These are phyloP conservation scores for Alectoria sarmentosa DNA, from an alignment of 495 filamentous ascomycete genomes.

Conservation along the genomic window DNA sequence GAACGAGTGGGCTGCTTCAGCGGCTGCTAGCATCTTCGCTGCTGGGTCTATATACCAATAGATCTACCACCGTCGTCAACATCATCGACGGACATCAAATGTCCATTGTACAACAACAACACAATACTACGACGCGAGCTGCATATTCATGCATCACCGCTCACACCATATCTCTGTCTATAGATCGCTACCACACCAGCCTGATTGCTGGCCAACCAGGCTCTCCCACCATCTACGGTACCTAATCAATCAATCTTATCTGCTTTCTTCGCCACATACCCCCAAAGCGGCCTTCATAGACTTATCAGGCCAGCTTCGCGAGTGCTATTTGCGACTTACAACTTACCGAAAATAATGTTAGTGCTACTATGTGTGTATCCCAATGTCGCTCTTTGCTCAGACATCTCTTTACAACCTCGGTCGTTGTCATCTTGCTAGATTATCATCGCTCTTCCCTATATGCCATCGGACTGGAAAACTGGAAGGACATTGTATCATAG, in stretches of 20 bases:
- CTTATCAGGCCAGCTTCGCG: slow-evolving; percentile 18
- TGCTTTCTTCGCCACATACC: slow-evolving; percentile 21
- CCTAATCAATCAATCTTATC: slow-evolving; percentile 9
- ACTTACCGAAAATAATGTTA: slow-evolving; percentile 10
- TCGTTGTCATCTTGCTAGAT: slow-evolving; percentile 1
- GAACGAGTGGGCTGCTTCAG: slow-evolving; percentile 79
- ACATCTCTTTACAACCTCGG: slow-evolving; percentile 4
- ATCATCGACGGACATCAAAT: background rate
- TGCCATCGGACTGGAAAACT: background rate
- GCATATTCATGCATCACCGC: background rate
- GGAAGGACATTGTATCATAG: slow-evolving; percentile 10
- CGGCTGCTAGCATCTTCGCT: slow-evolving; percentile 67
- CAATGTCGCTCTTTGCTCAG: slow-evolving; percentile 13
- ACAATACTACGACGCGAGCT: background rate
- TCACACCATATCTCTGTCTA: slow-evolving; percentile 3
- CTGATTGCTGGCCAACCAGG: slow-evolving; percentile 18
- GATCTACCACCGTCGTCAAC: background rate
- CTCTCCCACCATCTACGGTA: slow-evolving; percentile 4
- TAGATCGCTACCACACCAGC: slow-evolving; percentile 2
- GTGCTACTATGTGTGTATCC: slow-evolving; percentile 13
- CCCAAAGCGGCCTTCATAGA: slow-evolving; percentile 20
- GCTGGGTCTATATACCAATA: slow-evolving; percentile 47
- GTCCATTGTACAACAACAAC: slow-evolving; percentile 1
- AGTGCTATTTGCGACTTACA: slow-evolving; percentile 7
- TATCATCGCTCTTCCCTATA: background rate